Conservation (phyloP, 371 early-diverging fungal genomes). For the Mucor piriformis region DNA sequence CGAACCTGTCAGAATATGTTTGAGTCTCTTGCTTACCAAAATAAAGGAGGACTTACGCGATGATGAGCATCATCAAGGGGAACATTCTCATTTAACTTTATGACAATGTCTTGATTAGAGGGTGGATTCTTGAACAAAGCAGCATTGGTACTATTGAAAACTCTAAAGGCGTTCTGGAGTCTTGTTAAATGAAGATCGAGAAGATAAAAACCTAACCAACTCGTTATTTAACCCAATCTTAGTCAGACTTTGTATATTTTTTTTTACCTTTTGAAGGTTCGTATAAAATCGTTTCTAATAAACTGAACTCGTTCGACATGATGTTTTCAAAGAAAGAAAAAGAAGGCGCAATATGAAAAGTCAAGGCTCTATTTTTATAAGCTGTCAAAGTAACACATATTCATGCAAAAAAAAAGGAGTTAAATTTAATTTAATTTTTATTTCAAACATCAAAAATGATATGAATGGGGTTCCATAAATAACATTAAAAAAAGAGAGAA, state of each 20-base stretch:
- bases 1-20: slow-evolving; percentile 44
- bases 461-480: slow-evolving; percentile 1
- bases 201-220: slow-evolving; percentile 20
- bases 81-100: slow-evolving; percentile 30
- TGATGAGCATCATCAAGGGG: slow-evolving; percentile 31
- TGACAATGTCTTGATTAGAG: slow-evolving; percentile 31
- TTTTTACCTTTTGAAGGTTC: slow-evolving; percentile 45
- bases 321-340: not conserved
- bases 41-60: slow-evolving; percentile 30
- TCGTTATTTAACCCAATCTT: not conserved
- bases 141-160: slow-evolving; percentile 15
- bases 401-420: not conserved
- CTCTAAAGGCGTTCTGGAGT: slow-evolving; percentile 8
- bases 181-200: slow-evolving; percentile 2
- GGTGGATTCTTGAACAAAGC: slow-evolving; percentile 31
- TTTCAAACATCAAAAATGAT: not conserved
- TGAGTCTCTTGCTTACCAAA: no score
- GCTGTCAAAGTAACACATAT: not conserved
- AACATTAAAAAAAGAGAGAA: not conserved
- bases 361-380: no score
- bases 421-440: not conserved
- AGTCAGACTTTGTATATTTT: not conserved
- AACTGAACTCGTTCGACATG: slow-evolving; percentile 18
- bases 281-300: slow-evolving; percentile 61
- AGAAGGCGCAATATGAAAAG: not conserved